Percentiles rank a stretch among this genome's conserved stretches.
phyloP scores from a whole-genome alignment of 176 grass and related monocot genomes.

The Musa itinerans region DNA sequence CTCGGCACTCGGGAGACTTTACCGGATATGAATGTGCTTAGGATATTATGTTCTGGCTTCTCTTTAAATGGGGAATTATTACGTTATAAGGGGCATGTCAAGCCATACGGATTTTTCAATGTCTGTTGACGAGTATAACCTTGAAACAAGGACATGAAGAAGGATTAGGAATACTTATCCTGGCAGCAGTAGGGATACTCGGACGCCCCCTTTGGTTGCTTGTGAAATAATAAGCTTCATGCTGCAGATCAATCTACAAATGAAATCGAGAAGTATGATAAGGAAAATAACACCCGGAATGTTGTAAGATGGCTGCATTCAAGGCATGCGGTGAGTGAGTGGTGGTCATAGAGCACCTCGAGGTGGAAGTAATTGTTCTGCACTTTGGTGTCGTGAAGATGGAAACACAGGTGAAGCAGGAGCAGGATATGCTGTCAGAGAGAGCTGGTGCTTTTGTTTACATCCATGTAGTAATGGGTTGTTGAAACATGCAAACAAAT shows the following conservation, averaged over 20 bases:
- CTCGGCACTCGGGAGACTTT: constrained; percentile 44
- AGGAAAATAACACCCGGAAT: constrained; percentile 63
- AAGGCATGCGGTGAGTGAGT: constrained; percentile 68
- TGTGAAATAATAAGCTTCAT: constrained; percentile 78
- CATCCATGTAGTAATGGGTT: constrained; percentile 87
- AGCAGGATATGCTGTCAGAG: constrained; percentile 59
- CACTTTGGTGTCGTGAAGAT: constrained; percentile 60
- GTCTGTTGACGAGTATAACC: constrained; percentile 69
- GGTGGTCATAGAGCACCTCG: constrained; percentile 41
- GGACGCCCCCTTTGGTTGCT: constrained; percentile 62
- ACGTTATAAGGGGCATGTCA: constrained; percentile 69
- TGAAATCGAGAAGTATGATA: constrained; percentile 72
- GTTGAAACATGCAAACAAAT: constrained; percentile 26
- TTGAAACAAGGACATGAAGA: constrained; percentile 62
- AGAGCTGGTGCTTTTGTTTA: constrained; percentile 54
- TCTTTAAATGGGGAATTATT: constrained; percentile 85
- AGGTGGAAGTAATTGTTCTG: constrained; percentile 51
- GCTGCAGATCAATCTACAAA: constrained; percentile 51
- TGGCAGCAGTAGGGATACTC: constrained; percentile 45
- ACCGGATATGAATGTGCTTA: constrained; percentile 54
- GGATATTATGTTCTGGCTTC: constrained; percentile 61
- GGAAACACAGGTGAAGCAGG: constrained; percentile 24
- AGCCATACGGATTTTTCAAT: constrained; percentile 42
- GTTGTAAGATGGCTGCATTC: constrained; percentile 62
- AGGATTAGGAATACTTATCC: constrained; percentile 64